Evolutionary conservation across 768 basidiomycete genomes (phyloP).

Genomic region (Suillus clintonianus): DNA sequence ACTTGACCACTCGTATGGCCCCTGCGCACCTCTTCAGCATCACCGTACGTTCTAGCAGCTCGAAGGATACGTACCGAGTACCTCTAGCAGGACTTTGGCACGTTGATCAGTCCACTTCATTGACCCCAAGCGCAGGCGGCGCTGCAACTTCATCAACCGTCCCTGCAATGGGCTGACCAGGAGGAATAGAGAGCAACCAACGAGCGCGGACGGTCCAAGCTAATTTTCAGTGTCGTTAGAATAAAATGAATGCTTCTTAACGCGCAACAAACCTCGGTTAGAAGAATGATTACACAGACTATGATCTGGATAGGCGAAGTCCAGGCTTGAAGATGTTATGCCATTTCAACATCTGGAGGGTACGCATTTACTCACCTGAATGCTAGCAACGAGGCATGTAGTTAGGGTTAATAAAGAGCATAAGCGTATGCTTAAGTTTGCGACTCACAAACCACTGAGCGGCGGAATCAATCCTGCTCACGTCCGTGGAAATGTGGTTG

Average conservation of each 20-base stretch:
- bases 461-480: constrained; percentile 59
- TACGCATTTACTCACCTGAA: no score
- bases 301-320: constrained; percentile 70
- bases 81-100: constrained; percentile 63
- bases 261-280: constrained; percentile 47
- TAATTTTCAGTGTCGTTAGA: constrained; percentile 22
- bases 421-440: neutral
- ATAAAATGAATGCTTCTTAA: neutral
- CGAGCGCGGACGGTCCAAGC: constrained; percentile 70
- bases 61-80: constrained; percentile 45
- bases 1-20: constrained; percentile 74
- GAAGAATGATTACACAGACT: constrained; percentile 60
- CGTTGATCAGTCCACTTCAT: constrained; percentile 66
- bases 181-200: constrained; percentile 68
- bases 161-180: constrained; percentile 64
- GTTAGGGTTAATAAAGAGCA: neutral
- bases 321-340: constrained; percentile 44
- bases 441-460: constrained; percentile 73
- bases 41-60: neutral
- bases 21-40: constrained; percentile 28
- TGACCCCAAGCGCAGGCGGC: constrained; percentile 50
- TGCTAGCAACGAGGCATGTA: no score
- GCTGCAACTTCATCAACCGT: constrained; percentile 60
- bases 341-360: neutral
- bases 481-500: constrained; percentile 67